Evolutionary conservation across 2,329 filamentous ascomycete genomes (phyloP), one percentile per base, ranked within the genome.

Genomic region (Colletotrichum sp.): DNA sequence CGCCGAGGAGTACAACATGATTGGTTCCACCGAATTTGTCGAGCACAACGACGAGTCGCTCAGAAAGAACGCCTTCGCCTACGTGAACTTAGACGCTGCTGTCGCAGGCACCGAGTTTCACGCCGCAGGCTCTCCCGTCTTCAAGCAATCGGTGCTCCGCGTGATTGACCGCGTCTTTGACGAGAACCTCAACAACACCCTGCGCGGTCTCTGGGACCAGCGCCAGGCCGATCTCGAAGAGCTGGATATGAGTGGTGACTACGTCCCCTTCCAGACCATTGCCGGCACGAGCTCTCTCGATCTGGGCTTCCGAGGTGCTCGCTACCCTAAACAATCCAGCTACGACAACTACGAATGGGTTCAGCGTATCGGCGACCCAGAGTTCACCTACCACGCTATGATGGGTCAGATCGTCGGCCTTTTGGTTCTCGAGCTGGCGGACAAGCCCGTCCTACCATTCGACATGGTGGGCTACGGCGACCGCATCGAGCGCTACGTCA

Each of bases 321-420:
- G 87, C 13, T 94, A 90, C 79, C 95, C 96, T 1, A 92, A 93
- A 67, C 93, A 96, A 83, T 96, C 94, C 75, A 97, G 94, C 84
- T 97, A 98, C 84, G 96, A 98, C 81, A 97, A 92, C 69, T 96
- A 94, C 79, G 93, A 96, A 59, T 96, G 95, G 93, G 95, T 98
- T 90, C 88, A 92, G 30, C 90, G 89, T 48, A 92, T 94, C 75
- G 93, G 94, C 26, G 97, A 99, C 82, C 95, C 95, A 0, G 93
- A 90, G 2, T 98, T 98, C 81, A 84, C 89, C 13, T 97, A 98
- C 81, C 97, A 98, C 85, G 90, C 89, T 55, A 85, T 94, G 7
- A 90, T 98, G 74, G 95, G 92, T 13, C 92, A 98, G 84, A 88
- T 98, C 55, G 93, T 95, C 84, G 92, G 92, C 2, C 88, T 98